Evolutionary conservation across 2,329 filamentous ascomycete species (phyloP).

Genomic region (Juglanconis oblonga): DNA sequence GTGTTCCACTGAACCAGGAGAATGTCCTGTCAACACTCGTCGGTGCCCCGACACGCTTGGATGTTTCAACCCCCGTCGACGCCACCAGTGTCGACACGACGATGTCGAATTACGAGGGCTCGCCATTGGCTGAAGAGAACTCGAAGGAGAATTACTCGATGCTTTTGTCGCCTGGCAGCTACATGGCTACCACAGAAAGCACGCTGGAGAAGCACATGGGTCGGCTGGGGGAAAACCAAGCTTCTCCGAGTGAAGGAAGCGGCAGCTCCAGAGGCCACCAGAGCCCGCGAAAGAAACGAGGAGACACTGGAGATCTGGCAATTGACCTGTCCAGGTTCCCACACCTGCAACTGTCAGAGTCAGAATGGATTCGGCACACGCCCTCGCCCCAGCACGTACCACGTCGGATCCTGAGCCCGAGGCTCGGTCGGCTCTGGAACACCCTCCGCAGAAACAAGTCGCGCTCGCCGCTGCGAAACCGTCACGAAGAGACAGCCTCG

Average conservation of each 20-base stretch:
- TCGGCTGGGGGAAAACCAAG: neutral
- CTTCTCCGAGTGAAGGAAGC: neutral
- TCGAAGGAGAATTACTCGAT: neutral
- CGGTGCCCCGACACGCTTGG: neutral
- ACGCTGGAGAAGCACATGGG: neutral
- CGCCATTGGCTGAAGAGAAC: neutral
- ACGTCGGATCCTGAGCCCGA: slow-evolving; percentile 12
- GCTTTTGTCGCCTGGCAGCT: neutral
- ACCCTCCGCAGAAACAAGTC: slow-evolving; percentile 14
- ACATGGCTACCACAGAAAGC: neutral
- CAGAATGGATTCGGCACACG: slow-evolving; percentile 11
- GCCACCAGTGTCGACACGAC: neutral
- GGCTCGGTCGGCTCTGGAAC: slow-evolving; percentile 14
- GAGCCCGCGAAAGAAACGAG: neutral
- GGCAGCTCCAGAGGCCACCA: neutral
- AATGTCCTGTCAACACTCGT: neutral
- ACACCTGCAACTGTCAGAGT: slow-evolving; percentile 12
- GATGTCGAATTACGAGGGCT: slow-evolving; percentile 8
- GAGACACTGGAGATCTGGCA: neutral
- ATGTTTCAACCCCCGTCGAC: neutral
- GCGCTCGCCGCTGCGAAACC: slow-evolving; percentile 7
- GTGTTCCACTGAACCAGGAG: neutral
- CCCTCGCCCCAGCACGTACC: slow-evolving; percentile 11
- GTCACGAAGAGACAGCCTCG: neutral
- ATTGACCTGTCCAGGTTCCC: slow-evolving; percentile 14